Percentiles rank a stretch among this genome's conserved stretches.
Conservation (phyloP, 257 asterid species). For the Gynochthodes officinalis region DNA sequence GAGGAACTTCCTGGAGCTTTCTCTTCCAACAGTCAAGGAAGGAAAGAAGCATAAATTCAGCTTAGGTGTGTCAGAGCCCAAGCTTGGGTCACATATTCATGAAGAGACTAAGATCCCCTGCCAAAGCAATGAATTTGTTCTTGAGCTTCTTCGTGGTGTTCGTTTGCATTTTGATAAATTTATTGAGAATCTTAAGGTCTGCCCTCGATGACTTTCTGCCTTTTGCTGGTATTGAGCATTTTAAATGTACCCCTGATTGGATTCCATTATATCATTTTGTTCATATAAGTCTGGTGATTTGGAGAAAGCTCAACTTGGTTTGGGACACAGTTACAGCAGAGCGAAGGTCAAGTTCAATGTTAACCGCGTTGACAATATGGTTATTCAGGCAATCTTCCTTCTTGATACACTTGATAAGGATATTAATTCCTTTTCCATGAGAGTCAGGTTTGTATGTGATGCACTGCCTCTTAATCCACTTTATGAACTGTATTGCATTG, state of each 20-base stretch:
- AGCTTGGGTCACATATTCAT: slow-evolving; percentile 74
- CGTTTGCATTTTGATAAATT: slow-evolving; percentile 69
- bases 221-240: background rate
- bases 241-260: background rate
- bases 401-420: slow-evolving; percentile 98
- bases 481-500: background rate
- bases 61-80: slow-evolving; percentile 83
- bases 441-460: slow-evolving; percentile 62
- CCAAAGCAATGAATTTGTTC: slow-evolving; percentile 79
- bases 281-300: slow-evolving; percentile 72
- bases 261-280: background rate
- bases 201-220: background rate
- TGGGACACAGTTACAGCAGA: slow-evolving; percentile 93
- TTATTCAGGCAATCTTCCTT: slow-evolving; percentile 88
- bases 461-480: background rate
- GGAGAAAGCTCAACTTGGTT: slow-evolving; percentile 95
- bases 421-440: slow-evolving; percentile 87
- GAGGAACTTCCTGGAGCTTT: slow-evolving; percentile 70
- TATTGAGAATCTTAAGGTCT: slow-evolving; percentile 75
- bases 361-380: slow-evolving; percentile 96
- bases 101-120: slow-evolving; percentile 89
- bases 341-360: slow-evolving; percentile 97
- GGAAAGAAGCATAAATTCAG: slow-evolving; percentile 82
- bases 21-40: slow-evolving; percentile 76
- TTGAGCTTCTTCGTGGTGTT: slow-evolving; percentile 83